Evolutionary conservation across 306 rosid species (phyloP).

Genomic region (Cercis canadensis): DNA sequence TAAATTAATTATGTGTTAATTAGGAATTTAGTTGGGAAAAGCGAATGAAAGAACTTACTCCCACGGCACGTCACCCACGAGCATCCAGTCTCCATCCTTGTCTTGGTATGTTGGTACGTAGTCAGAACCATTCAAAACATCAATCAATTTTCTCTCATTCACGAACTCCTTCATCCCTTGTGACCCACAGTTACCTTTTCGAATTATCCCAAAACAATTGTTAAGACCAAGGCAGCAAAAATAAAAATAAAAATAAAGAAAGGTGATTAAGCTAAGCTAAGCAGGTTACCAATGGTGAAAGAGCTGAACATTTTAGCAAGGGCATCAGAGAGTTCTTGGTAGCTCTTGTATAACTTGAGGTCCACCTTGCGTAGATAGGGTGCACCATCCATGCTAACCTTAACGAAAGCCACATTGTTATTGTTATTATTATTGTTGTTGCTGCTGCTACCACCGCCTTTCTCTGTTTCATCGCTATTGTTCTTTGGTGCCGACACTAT

Average conservation of each 20-base stretch:
- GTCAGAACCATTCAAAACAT: conserved; percentile 75
- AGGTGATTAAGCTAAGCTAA: too few species aligned
- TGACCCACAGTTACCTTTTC: conserved; percentile 64
- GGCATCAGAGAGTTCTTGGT: conserved; percentile 74
- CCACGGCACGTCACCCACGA: conserved; percentile 96
- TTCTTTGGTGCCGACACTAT: conserved; percentile 55
- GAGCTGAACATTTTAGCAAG: conserved; percentile 83
- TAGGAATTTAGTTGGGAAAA: too few species aligned
- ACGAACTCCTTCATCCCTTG: conserved; percentile 78
- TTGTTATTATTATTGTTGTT: too few species aligned
- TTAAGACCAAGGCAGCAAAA: too few species aligned
- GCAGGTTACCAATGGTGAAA: conserved; percentile 72
- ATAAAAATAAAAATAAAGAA: too few species aligned
- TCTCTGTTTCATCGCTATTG: conserved; percentile 22
- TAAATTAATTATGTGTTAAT: too few species aligned
- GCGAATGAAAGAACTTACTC: conserved; percentile 52
- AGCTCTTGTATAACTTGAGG: conserved; percentile 74
- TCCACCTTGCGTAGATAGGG: conserved; percentile 90
- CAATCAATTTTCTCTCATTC: conserved; percentile 79
- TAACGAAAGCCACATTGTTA: conserved; percentile 76
- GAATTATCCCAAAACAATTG: too few species aligned
- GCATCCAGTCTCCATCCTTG: conserved; percentile 97
- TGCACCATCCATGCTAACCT: conserved; percentile 95
- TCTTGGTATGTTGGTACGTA: conserved; percentile 81
- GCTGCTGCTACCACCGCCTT: conserved; percentile 10